These are phyloP conservation scores for Corylus heterophylla DNA, from an alignment of 306 rosid species.

Conservation along the genomic window DNA sequence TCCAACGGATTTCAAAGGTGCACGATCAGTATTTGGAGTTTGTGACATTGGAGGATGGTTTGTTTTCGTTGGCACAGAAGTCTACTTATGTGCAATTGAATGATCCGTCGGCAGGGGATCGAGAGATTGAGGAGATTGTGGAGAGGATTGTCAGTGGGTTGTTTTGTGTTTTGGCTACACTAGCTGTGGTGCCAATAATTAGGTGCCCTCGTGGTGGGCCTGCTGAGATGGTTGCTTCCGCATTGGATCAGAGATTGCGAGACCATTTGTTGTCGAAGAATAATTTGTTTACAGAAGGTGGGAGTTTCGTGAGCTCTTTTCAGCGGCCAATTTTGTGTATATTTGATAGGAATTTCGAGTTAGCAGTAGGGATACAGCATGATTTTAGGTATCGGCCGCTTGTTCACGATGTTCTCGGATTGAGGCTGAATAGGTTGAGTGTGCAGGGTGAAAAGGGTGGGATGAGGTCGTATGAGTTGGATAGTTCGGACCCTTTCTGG, in stretches of 20 bases:
- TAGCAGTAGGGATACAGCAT: slow-evolving; percentile 89
- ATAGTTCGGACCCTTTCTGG: slow-evolving; percentile 87
- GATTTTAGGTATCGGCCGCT: slow-evolving; percentile 90
- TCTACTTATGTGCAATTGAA: slow-evolving; percentile 74
- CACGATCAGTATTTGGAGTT: slow-evolving; percentile 97
- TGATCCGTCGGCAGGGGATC: slow-evolving; percentile 92
- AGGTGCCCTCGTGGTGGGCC: slow-evolving; percentile 90
- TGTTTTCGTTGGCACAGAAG: slow-evolving; percentile 80
- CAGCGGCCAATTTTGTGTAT: slow-evolving; percentile 91
- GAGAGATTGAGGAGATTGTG: slow-evolving; percentile 84
- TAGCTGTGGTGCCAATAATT: slow-evolving; percentile 80
- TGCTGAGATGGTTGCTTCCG: slow-evolving; percentile 93
- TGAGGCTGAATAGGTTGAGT: slow-evolving; percentile 81
- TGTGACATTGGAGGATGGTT: slow-evolving; percentile 78
- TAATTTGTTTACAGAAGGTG: slow-evolving; percentile 79
- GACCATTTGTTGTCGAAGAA: slow-evolving; percentile 89
- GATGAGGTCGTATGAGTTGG: slow-evolving; percentile 84
- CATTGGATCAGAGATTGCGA: slow-evolving; percentile 82
- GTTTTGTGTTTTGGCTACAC: slow-evolving; percentile 86
- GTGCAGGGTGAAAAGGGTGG: slow-evolving; percentile 92
- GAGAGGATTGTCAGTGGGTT: slow-evolving; percentile 75
- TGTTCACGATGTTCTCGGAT: slow-evolving; percentile 87
- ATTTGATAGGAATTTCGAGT: slow-evolving; percentile 86
- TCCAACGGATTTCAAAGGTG: slow-evolving; percentile 67
- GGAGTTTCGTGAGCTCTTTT: slow-evolving; percentile 68